A percentile compares a stretch with the other conserved stretches of the same genome.
Conservation (phyloP, 73 alveolate species). For the Stentor roeselii region DNA sequence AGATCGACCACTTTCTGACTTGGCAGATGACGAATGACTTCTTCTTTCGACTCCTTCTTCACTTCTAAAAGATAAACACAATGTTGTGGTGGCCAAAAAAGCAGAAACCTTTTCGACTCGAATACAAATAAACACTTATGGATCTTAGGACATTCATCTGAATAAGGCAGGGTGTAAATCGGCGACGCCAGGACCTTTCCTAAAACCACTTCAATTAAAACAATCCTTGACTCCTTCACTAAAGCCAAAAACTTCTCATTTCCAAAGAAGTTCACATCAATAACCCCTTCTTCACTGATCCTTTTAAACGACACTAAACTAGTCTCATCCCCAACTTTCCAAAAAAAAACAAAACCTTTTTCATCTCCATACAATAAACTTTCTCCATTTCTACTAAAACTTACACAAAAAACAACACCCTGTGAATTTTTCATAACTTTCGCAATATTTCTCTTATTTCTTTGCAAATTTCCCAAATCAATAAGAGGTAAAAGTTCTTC, state of each 20-base stretch:
- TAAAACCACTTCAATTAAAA: background rate
- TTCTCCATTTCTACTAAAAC: background rate
- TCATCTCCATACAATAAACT: background rate
- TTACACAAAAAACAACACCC: background rate
- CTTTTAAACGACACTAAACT: background rate
- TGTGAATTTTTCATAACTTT: background rate
- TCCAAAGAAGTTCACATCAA: background rate
- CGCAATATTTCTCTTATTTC: background rate
- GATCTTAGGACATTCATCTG: too few species aligned
- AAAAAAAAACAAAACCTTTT: background rate
- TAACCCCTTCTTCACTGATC: background rate
- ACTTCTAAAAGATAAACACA: too few species aligned
- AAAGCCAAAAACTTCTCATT: background rate
- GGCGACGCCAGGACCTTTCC: background rate
- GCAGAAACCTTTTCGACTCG: too few species aligned
- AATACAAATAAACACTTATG: too few species aligned
- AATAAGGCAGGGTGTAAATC: too few species aligned
- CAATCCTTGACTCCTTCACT: background rate
- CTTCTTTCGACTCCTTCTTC: too few species aligned
- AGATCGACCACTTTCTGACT: background rate
- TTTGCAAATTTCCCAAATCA: background rate
- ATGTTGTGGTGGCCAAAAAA: too few species aligned
- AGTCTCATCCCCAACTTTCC: background rate
- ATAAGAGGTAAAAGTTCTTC: conserved; percentile 22
- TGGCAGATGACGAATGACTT: background rate